Evolutionary conservation across 2,329 filamentous ascomycete genomes (phyloP).

Genomic region (Dactylonectria estremocensis): DNA sequence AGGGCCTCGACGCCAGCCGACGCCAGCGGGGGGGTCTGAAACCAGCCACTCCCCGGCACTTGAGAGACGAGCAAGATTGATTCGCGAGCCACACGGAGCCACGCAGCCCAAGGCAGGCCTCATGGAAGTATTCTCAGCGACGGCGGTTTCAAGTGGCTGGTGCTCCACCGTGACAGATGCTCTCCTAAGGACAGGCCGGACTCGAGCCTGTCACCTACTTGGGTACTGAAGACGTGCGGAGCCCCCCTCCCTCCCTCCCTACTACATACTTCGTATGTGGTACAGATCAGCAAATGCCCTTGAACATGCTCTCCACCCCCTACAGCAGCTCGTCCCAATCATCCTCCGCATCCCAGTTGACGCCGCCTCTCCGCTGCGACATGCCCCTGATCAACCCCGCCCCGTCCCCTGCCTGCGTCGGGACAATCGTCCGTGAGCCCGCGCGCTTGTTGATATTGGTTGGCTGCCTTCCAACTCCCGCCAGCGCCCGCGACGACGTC

Average conservation of each 20-base stretch:
- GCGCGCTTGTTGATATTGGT: slow-evolving; percentile 38
- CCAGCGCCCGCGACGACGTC: background rate
- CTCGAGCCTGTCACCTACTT: slow-evolving; percentile 25
- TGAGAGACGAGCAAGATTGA: slow-evolving; percentile 13
- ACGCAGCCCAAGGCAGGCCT: background rate
- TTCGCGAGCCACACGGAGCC: slow-evolving; percentile 18
- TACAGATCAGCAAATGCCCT: background rate
- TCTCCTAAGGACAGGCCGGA: slow-evolving; percentile 27
- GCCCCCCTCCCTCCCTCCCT: too few relatives aligned
- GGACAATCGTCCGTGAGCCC: slow-evolving; percentile 28
- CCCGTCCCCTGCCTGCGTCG: slow-evolving; percentile 29
- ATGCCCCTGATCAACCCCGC: slow-evolving; percentile 30
- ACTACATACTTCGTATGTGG: too few relatives aligned
- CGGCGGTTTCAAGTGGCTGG: slow-evolving; percentile 47
- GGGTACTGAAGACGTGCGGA: too few relatives aligned
- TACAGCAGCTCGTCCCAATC: slow-evolving; percentile 42
- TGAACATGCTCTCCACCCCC: background rate
- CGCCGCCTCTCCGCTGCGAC: slow-evolving; percentile 26
- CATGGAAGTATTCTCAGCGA: slow-evolving; percentile 28
- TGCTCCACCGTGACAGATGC: slow-evolving; percentile 40
- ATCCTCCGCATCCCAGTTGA: slow-evolving; percentile 28
- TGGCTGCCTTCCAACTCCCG: background rate
- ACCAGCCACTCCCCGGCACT: slow-evolving; percentile 28
- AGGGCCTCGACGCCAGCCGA: background rate
- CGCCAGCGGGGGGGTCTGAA: slow-evolving; percentile 22